Evolutionary conservation across 805 yeast species (phyloP), one percentile per base, ranked within the genome.

Genomic region (Priceomyces melissophilus): DNA sequence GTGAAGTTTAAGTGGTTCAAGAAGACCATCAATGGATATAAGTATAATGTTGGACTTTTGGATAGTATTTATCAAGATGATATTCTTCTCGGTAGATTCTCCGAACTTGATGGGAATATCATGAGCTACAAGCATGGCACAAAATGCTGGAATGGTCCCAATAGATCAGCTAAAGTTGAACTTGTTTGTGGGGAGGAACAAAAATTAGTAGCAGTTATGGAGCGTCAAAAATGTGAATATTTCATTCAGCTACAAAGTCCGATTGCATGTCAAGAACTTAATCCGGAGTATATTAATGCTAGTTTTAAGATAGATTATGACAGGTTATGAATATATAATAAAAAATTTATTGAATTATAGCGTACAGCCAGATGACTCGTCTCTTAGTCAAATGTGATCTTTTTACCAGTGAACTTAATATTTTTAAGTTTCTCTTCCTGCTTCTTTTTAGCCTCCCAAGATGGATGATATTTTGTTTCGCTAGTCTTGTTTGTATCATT

Each of bases 141-240:
- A 32, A 76, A 73, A 55, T 93, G 99, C 62, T 91, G 98, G 96
- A 87, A 89, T 58, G 99, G 99, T 0, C 97, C 97, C 4, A 59
- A 67, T 23, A 78, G 99, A 59, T 75, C 83, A 27, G 90, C 87
- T 1, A 63, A 59, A 8, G 82, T 87, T 1, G 67, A 68, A 15
- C 55, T 90, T 40, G 66, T 69, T 12, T 93, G 99, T 63, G 95
- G 95, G 0, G 63, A 71, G 2, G 61, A 67, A 3, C 67, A 75
- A 35, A 67, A 72, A 41, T 59, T 88, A 16, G 41, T 83, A n/a
- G 59, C 78, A 3, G 95, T 91, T 8, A 70, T 82, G 32, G 99
- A 93, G 63, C 91, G 93, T 2, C 95, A 90, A 49, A 87, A 84
- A 58, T 93, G 99, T 63, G 82, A 76, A 45, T 93, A 93, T 57